Conservation (phyloP, 148 eudicot genomes). For the Arctostaphylos glauca region DNA sequence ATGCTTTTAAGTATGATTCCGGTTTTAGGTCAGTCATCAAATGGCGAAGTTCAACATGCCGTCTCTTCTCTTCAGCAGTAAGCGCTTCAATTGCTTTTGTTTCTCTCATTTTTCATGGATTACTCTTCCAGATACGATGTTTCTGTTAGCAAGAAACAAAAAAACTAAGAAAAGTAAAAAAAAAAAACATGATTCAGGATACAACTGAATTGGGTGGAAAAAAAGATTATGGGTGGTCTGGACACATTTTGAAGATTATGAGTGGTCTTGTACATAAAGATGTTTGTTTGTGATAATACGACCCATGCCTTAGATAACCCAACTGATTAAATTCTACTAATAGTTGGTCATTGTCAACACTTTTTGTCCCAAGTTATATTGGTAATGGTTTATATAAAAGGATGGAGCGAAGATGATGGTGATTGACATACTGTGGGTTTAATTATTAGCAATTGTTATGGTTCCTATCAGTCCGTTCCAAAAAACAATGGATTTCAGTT, state of each 20-base stretch:
- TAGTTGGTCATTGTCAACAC: not conserved
- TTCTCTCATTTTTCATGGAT: not conserved
- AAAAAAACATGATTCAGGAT: too few species aligned
- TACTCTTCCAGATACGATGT: not conserved
- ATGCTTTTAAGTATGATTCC: slow-evolving; percentile 28
- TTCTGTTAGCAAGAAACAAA: too few species aligned
- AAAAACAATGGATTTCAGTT: not conserved
- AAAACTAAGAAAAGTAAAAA: too few species aligned
- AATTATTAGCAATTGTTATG: not conserved
- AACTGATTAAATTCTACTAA: not conserved
- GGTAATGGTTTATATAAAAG: not conserved
- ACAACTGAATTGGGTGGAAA: too few species aligned
- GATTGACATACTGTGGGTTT: not conserved
- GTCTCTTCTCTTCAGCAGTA: slow-evolving; percentile 55
- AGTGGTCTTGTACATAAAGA: not conserved
- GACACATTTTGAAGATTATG: not conserved
- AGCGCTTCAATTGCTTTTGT: not conserved
- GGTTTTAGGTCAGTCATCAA: slow-evolving; percentile 47
- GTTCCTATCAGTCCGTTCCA: slow-evolving; percentile 3
- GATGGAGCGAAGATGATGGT: slow-evolving; percentile 6
- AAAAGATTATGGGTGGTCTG: slow-evolving; percentile 3
- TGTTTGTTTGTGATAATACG: slow-evolving; percentile 10
- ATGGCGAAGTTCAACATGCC: slow-evolving; percentile 54
- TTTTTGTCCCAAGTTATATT: not conserved
- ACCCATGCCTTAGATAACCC: not conserved